Percentiles rank a stretch among this genome's conserved stretches.
These are phyloP conservation scores for Boletus coccyginus DNA, from an alignment of 768 basidiomycete species.

Conservation along the genomic window DNA sequence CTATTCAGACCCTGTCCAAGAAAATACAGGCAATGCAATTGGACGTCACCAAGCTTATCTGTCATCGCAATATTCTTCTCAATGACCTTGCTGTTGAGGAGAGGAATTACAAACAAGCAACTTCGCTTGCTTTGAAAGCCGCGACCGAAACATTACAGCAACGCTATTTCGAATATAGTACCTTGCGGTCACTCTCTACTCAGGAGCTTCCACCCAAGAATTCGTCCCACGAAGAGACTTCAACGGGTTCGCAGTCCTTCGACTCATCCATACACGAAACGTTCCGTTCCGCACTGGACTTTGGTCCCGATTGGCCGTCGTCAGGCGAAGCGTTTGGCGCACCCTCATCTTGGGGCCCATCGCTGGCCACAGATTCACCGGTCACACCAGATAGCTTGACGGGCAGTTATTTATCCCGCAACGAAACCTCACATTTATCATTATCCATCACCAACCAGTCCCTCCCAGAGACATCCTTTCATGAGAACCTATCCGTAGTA, in stretches of 20 bases:
- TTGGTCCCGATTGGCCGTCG: conserved; percentile 46
- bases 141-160: conserved; percentile 65
- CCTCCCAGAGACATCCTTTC: conserved; percentile 27
- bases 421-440: conserved; percentile 24
- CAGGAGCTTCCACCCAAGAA: conserved; percentile 23
- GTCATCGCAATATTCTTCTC: conserved; percentile 72
- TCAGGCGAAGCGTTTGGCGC: conserved; percentile 37
- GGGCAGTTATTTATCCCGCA: conserved; percentile 30
- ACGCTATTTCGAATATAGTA: conserved; percentile 33
- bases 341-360: conserved; percentile 32
- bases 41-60: conserved; percentile 67
- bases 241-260: conserved; percentile 26
- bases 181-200: conserved; percentile 31
- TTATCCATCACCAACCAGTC: conserved; percentile 18
- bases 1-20: conserved; percentile 61
- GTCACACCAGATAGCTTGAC: conserved; percentile 32
- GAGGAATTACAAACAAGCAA: conserved; percentile 61
- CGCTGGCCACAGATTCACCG: conserved; percentile 36
- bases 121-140: conserved; percentile 67
- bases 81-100: conserved; percentile 74
- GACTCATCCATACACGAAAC: conserved; percentile 54
- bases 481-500: conserved; percentile 47
- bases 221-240: conserved; percentile 12
- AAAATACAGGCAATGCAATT: conserved; percentile 66
- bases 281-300: conserved; percentile 68